A percentile compares a stretch with the other conserved stretches of the same genome.
Evolutionary conservation across 2,329 filamentous ascomycete genomes (phyloP).

Genomic region (Cephalotrichum gorgonifer): DNA sequence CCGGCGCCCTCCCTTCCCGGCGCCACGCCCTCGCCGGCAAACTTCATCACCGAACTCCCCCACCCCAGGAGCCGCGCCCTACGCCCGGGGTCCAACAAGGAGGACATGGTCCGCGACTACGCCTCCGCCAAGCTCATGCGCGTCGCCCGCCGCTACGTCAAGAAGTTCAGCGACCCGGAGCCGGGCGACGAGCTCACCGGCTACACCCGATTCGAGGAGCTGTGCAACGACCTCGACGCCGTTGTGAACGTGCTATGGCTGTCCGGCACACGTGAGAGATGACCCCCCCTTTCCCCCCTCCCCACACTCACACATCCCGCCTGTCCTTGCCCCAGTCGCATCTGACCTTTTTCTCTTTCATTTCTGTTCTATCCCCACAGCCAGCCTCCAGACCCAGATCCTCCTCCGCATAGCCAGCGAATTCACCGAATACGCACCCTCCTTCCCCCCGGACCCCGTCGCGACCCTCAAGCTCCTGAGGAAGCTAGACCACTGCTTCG

Average conservation of each 20-base stretch:
- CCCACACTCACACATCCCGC: not conserved
- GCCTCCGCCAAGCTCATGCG: constrained; percentile 41
- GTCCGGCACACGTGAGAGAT: constrained; percentile 67
- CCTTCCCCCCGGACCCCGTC: constrained; percentile 53
- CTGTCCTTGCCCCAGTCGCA: not conserved
- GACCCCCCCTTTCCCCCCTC: not conserved
- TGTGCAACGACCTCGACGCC: constrained; percentile 63
- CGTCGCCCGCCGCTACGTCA: constrained; percentile 48
- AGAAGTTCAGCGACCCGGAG: constrained; percentile 40
- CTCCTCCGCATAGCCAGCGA: constrained; percentile 68
- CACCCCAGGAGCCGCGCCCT: constrained; percentile 43
- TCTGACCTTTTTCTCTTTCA: constrained; percentile 12
- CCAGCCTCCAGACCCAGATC: constrained; percentile 72
- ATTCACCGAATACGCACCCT: constrained; percentile 59
- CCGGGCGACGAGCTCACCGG: constrained; percentile 37
- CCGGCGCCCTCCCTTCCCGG: constrained; percentile 35
- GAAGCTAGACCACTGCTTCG: constrained; percentile 78
- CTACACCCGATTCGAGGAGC: constrained; percentile 54
- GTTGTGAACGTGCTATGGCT: constrained; percentile 78
- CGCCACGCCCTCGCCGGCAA: constrained; percentile 29
- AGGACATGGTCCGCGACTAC: constrained; percentile 48
- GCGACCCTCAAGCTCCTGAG: constrained; percentile 59
- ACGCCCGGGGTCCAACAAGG: constrained; percentile 46
- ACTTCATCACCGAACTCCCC: constrained; percentile 32
- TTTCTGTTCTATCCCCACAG: constrained; percentile 27